Evolutionary conservation across 2,329 filamentous ascomycete species (phyloP), one percentile per base, ranked within the genome.

Genomic region (Coleophoma cylindrospora): DNA sequence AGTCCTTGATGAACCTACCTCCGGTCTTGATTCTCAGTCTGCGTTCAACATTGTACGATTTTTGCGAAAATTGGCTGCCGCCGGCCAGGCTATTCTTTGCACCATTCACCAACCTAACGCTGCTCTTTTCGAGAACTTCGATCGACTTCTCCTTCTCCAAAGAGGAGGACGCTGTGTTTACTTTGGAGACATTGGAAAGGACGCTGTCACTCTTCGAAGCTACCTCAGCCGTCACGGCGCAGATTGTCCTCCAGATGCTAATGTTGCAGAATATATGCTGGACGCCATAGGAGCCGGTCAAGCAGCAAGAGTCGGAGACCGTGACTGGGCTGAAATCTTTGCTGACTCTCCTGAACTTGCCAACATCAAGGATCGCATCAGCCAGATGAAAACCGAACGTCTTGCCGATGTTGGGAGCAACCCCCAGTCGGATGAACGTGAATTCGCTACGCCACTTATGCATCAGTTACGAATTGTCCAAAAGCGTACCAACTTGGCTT

Each of bases 401-500:
- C 67, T 73, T 4, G 64, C 73, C 14, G 72, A 73, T 47, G 73
- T 75, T 12, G 71, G 60, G 9, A 57, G 57, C 59, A 52, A 58
- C 17, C 49, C 59, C 10, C 59, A 60, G 32, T 62, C 65, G 2
- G 69, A 70, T 3, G 80, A 91, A 56, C 83, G 79, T 60, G 90
- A 96, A 68, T 96, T 87, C 60, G 91, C 91, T 0, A 91, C 89
- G 0, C 88, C 91, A 0, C 68, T 91, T 9, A 73, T 71, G 70
- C 87, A 91, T 66, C 91, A 96, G 73, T 80, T 95, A 66, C 85
- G 82, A 67, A 70, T 87, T 2, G 89, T 95, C 32, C 78, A 83
- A 58, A 75, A 72, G 51, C 83, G 91, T 50, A 89, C 85, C 56
- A 87, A 90, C 66, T 73, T 89, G 3, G 79, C 87, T 0, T 92